Evolutionary conservation across 2,329 filamentous ascomycete species (phyloP).

Genomic region (Neonectria ditissima): DNA sequence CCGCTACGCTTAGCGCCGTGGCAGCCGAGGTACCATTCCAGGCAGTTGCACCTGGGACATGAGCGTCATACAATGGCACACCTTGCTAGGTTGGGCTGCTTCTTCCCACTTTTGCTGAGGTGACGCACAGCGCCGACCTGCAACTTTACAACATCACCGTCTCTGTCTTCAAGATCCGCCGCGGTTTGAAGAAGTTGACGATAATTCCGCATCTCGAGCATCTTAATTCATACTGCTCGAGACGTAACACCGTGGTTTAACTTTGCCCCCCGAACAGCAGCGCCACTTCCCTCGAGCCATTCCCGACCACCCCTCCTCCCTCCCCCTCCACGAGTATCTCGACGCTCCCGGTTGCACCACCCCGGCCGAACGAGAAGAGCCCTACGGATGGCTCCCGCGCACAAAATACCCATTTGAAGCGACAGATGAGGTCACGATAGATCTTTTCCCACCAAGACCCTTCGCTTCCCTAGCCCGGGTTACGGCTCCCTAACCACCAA

Average conservation of each 20-base stretch:
- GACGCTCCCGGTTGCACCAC: slow-evolving; percentile 2
- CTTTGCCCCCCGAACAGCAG: neutral
- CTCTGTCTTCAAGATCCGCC: neutral
- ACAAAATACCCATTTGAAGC: slow-evolving; percentile 27
- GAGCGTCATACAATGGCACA: slow-evolving; percentile 40
- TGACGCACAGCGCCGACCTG: slow-evolving; percentile 27
- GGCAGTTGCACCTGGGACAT: slow-evolving; percentile 15
- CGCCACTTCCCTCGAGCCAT: neutral
- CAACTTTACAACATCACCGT: neutral
- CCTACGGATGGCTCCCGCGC: slow-evolving; percentile 39
- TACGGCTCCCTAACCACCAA: slow-evolving; percentile 70
- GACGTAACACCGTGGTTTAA: neutral
- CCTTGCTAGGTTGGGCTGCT: slow-evolving; percentile 29
- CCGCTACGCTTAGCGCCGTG: neutral
- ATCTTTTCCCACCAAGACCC: slow-evolving; percentile 28
- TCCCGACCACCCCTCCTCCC: slow-evolving; percentile 10
- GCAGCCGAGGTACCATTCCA: neutral
- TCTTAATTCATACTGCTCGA: neutral
- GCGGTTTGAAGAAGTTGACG: neutral
- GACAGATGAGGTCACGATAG: slow-evolving; percentile 42
- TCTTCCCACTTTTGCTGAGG: slow-evolving; percentile 45
- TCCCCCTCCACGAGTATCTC: slow-evolving; percentile 14
- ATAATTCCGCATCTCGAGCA: neutral
- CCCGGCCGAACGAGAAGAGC: slow-evolving; percentile 21
- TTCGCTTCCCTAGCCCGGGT: slow-evolving; percentile 73